Conservation (phyloP, 306 rosid genomes). For the Potentilla sterilis region DNA sequence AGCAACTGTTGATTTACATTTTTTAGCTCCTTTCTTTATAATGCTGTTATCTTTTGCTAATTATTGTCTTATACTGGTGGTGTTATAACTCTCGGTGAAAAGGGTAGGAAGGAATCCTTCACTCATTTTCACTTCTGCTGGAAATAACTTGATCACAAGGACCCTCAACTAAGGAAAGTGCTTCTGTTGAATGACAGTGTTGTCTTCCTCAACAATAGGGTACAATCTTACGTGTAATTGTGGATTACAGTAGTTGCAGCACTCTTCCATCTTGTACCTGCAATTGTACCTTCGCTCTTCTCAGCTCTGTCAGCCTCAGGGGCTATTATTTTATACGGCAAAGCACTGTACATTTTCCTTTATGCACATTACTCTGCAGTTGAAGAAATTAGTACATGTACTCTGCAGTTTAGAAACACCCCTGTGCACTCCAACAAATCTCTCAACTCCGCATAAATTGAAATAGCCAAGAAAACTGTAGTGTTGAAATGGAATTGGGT, state of each 20-base stretch:
- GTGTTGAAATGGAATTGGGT: not conserved
- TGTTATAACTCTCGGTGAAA: not conserved
- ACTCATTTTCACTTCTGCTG: not conserved
- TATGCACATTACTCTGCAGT: not conserved
- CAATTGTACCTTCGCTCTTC: not conserved
- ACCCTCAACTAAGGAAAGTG: not conserved
- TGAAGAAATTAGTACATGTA: not conserved
- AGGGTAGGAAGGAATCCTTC: not conserved
- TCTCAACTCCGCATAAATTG: not conserved
- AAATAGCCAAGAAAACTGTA: not conserved
- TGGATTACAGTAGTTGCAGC: not conserved
- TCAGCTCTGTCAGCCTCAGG: not conserved
- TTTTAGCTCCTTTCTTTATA: not conserved
- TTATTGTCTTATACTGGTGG: not conserved
- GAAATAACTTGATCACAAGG: not conserved
- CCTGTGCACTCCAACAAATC: not conserved
- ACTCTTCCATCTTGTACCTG: not conserved
- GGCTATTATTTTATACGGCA: not conserved
- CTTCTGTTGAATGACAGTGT: not conserved
- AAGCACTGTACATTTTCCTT: not conserved
- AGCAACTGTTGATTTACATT: not conserved
- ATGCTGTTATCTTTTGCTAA: not conserved
- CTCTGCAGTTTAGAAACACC: not conserved
- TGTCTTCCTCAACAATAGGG: not conserved
- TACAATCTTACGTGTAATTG: not conserved